Base-by-base conservation (phyloP, 2,329 filamentous ascomycete species). In the Paraphoma chrysanthemicola region DNA sequence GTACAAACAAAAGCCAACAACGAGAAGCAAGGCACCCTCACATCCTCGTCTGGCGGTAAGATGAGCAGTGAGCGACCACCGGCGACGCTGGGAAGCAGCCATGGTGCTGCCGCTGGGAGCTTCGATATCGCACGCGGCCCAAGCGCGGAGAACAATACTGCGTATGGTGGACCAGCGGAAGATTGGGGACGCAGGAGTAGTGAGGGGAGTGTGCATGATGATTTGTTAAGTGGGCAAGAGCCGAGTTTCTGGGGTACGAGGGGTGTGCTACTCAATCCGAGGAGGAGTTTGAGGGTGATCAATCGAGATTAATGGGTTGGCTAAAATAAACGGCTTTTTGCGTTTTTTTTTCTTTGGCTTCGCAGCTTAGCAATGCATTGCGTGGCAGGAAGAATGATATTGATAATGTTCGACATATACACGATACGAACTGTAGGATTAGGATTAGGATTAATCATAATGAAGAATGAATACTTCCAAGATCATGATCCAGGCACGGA, bases 261-360 rank as follows among this genome's bases (percentile, higher is more conserved):
- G 51, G 77, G 83, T 48, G 87, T 90, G 29, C 77, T 91, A 67
- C 74, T 91, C 75, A 88, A 88, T 58, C 89, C 89, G 18, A 81
- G 88, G 67, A 79, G 89, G 68, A 90, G 88, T 66, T 77, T 91
- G 77, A 80, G 88, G 68, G 88, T 91, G 36, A 87, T 91, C 18
- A 91, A 91, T 72, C 67, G 79, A 65, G 81, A 83, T 67, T 84
- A 28, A 53, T 16, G 39, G 10, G 23, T 5, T 23, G 23, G 23
- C 23, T 23, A 23, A 5, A 3, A 43, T 43, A 18, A 16, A 4
- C 39, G 11, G 39, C 16, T 14, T 9, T 43, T 43, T 45, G 23
- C 18, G 43, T 36, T 29, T 29, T 28, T 42, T 49, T 6, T 23
- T 8, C 3, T 29, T 49, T 42, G 16, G 30, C 16, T 18, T 41